A percentile compares a stretch with the other conserved stretches of the same genome.
These are phyloP conservation scores for Brassica incana DNA, from an alignment of 345 rosid genomes.

Conservation along the genomic window DNA sequence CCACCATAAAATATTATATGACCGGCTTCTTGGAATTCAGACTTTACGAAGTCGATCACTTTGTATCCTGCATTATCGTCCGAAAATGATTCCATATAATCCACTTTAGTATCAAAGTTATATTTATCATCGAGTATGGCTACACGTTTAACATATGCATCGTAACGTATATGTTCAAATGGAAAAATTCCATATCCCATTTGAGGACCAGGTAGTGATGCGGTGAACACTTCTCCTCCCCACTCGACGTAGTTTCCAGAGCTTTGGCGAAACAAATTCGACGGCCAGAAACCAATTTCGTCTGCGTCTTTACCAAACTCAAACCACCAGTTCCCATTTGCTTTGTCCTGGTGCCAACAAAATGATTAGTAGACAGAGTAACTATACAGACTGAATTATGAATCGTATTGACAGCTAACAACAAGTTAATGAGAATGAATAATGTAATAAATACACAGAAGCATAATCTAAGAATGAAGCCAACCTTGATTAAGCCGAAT, in stretches of 20 bases:
- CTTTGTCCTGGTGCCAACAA: conserved; percentile 8
- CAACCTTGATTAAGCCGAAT: conserved; percentile 25
- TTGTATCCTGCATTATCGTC: not conserved
- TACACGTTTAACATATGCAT: conserved; percentile 15
- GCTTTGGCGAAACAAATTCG: not conserved
- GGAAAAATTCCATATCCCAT: conserved; percentile 27
- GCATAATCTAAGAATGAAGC: not conserved
- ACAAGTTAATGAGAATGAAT: not conserved
- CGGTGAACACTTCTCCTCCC: conserved; percentile 33
- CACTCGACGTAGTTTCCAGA: conserved; percentile 4
- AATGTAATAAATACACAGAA: not conserved
- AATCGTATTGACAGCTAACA: not conserved
- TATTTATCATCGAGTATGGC: not conserved
- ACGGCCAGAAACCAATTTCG: conserved; percentile 25
- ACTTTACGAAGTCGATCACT: not conserved
- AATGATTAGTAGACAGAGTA: not conserved
- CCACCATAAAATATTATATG: conserved; percentile 24
- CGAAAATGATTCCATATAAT: not conserved
- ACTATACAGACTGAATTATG: not conserved
- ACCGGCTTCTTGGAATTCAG: not conserved
- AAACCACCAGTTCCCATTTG: conserved; percentile 21
- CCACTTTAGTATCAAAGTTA: not conserved
- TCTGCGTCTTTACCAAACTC: not conserved
- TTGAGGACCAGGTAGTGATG: conserved; percentile 15
- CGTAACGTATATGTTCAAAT: fast-evolving